phyloP scores from a whole-genome alignment of 1,284 basidiomycete species.

The Cutaneotrichosporon sp. region DNA sequence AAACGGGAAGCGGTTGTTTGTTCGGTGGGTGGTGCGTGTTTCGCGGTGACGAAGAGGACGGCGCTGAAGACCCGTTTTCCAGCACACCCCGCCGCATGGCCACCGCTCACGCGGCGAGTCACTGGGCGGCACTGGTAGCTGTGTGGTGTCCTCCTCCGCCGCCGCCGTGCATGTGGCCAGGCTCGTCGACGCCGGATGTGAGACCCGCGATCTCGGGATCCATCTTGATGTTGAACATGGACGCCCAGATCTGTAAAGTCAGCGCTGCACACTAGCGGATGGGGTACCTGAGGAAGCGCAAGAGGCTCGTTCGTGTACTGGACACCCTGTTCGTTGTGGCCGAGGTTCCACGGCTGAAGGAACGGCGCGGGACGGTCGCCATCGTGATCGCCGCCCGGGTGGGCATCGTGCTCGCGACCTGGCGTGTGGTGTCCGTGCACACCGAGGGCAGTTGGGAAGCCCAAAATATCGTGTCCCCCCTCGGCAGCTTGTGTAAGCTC shows the following conservation, averaged over 20 bases:
- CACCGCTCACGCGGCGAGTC: not conserved
- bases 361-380: slow-evolving; percentile 13
- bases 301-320: slow-evolving; percentile 19
- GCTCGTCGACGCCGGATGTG: not conserved
- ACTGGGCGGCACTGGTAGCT: not conserved
- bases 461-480: not conserved
- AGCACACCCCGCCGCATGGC: too few species aligned
- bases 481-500: slow-evolving; percentile 12
- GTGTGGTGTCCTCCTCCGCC: not conserved
- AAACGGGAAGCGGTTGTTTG: too few species aligned
- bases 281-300: slow-evolving; percentile 21
- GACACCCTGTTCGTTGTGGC: slow-evolving; percentile 2
- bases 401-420: not conserved
- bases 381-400: not conserved
- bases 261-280: not conserved
- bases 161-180: not conserved
- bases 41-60: too few species aligned
- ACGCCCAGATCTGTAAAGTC: slow-evolving; percentile 36
- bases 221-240: slow-evolving; percentile 44
- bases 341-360: slow-evolving; percentile 16
- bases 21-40: too few species aligned
- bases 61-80: too few species aligned
- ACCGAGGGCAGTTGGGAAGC: not conserved
- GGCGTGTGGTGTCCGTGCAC: not conserved
- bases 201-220: slow-evolving; percentile 11